Conservation (phyloP, 2,329 filamentous ascomycete genomes). For the Zasmidium cellare region DNA sequence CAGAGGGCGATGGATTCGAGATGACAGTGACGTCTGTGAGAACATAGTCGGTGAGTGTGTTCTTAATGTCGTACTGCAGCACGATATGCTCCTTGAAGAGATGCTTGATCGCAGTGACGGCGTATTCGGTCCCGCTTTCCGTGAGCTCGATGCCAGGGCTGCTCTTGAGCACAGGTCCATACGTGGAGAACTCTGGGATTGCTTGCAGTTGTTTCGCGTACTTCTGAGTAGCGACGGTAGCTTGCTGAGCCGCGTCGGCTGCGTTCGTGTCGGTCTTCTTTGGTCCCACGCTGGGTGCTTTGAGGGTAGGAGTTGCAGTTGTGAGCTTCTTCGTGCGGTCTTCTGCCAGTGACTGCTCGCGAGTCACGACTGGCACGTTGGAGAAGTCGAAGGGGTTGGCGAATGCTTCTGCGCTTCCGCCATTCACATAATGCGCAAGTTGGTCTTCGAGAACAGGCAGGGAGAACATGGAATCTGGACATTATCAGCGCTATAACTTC, state of each 20-base stretch:
- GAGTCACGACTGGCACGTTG: constrained; percentile 86
- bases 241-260: constrained; percentile 69
- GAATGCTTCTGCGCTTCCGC: constrained; percentile 84
- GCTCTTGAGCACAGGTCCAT: constrained; percentile 89
- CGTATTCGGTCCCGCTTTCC: constrained; percentile 96
- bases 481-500: constrained; percentile 23
- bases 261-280: constrained; percentile 73
- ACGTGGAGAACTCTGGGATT: constrained; percentile 88
- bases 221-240: constrained; percentile 78
- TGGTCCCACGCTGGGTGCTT: constrained; percentile 80
- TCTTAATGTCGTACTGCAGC: constrained; percentile 95
- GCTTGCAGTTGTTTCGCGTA: constrained; percentile 83
- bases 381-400: constrained; percentile 84
- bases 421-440: constrained; percentile 95
- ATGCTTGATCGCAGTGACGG: constrained; percentile 91
- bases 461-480: constrained; percentile 86
- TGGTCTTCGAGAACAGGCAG: constrained; percentile 95
- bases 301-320: constrained; percentile 86
- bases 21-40: constrained; percentile 86
- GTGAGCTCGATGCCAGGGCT: constrained; percentile 84
- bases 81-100: constrained; percentile 97
- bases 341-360: constrained; percentile 93
- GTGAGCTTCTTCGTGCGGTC: constrained; percentile 97
- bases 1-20: constrained; percentile 76
- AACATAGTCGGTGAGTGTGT: constrained; percentile 88